Conservation (phyloP, 768 basidiomycete species). For the Tricholomella constricta region DNA sequence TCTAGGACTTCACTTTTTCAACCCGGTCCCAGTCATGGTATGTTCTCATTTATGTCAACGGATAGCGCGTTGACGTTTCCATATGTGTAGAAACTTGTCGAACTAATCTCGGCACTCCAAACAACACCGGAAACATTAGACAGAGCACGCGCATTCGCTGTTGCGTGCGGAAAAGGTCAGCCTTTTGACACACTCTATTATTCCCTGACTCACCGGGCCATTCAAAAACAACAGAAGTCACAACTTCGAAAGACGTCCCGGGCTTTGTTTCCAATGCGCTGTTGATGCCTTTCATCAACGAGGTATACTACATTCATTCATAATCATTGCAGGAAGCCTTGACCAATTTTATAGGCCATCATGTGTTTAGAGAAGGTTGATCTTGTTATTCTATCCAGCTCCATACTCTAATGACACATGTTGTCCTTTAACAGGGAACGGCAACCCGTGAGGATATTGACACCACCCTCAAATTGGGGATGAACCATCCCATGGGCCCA, state of each 20-base stretch:
- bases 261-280: slow-evolving; percentile 95
- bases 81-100: slow-evolving; percentile 77
- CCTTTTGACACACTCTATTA: neutral
- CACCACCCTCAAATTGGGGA: slow-evolving; percentile 89
- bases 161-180: slow-evolving; percentile 87
- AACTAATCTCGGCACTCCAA: slow-evolving; percentile 92
- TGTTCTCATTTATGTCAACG: slow-evolving; percentile 16
- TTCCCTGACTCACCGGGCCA: neutral
- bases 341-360: slow-evolving; percentile 61
- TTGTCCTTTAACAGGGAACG: slow-evolving; percentile 56
- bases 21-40: slow-evolving; percentile 97
- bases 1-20: slow-evolving; percentile 90
- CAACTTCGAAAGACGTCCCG: slow-evolving; percentile 88
- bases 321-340: neutral
- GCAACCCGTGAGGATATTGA: slow-evolving; percentile 95
- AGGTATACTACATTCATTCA: slow-evolving; percentile 44
- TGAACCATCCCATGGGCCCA: slow-evolving; percentile 96
- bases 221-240: slow-evolving; percentile 65
- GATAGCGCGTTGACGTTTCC: neutral
- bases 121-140: slow-evolving; percentile 77
- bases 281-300: slow-evolving; percentile 97
- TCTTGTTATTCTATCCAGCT: neutral
- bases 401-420: neutral
- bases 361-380: slow-evolving; percentile 87
- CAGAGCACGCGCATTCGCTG: slow-evolving; percentile 77